Conservation (phyloP, 225 moss, liverwort and hornwort genomes). For the Takakia lepidozioides region DNA sequence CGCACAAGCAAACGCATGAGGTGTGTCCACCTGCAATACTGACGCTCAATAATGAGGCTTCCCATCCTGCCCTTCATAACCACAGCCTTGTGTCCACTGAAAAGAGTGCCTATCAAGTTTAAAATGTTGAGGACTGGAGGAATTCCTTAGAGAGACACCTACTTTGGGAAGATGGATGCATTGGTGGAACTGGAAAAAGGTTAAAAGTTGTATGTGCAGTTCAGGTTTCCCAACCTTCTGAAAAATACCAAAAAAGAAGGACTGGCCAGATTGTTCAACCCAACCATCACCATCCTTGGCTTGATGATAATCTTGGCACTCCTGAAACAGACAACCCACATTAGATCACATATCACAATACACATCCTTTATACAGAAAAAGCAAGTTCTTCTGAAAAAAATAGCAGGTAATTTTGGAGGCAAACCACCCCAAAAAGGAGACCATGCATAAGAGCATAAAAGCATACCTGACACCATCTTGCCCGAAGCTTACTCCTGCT, state of each 20-base stretch:
- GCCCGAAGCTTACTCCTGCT: slow-evolving; percentile 81
- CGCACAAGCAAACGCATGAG: slow-evolving; percentile 91
- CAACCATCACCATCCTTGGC: slow-evolving; percentile 98
- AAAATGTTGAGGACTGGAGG: no score
- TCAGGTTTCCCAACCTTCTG: slow-evolving; percentile 61
- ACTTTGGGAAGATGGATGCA: no score
- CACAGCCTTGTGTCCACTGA: no score
- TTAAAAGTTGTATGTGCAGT: no score
- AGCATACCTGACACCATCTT: slow-evolving; percentile 88
- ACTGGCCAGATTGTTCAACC: slow-evolving; percentile 87
- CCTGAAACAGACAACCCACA: slow-evolving; percentile 46
- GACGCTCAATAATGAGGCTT: no score
- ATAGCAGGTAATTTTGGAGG: background rate
- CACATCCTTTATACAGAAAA: no score
- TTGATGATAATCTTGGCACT: slow-evolving; percentile 93
- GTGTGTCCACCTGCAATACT: slow-evolving; percentile 54
- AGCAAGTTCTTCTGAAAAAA: background rate
- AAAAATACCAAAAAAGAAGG: slow-evolving; percentile 86
- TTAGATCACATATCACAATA: no score
- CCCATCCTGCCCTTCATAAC: background rate
- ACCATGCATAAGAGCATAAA: no score
- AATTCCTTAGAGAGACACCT: no score
- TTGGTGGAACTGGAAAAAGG: no score
- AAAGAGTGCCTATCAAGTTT: no score
- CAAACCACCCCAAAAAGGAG: background rate